phyloP scores from a whole-genome alignment of 805 yeast species.

The Saccharomyces eubayanus region DNA sequence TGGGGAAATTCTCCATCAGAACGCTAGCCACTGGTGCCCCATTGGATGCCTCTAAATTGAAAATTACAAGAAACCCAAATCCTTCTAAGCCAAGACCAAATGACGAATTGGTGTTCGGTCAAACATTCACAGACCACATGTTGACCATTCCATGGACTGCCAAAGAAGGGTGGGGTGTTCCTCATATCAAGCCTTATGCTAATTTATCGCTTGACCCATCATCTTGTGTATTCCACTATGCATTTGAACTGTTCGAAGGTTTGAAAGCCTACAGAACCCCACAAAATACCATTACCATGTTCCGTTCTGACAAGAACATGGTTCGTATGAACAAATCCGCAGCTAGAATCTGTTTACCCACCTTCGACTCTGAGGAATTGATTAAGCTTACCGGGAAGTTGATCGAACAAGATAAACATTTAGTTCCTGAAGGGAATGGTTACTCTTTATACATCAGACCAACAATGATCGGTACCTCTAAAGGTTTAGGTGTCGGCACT shows the following conservation, averaged over 20 bases:
- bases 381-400: conserved; percentile 68
- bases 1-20: conserved; percentile 6
- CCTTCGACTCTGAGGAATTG: conserved; percentile 71
- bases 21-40: conserved; percentile 30
- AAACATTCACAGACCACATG: conserved; percentile 81
- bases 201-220: conserved; percentile 76
- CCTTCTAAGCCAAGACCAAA: conserved; percentile 54
- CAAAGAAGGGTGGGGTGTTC: conserved; percentile 77
- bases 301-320: conserved; percentile 91
- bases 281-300: conserved; percentile 64
- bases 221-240: conserved; percentile 85
- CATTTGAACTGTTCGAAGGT: conserved; percentile 93
- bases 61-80: conserved; percentile 36
- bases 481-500: conserved; percentile 75
- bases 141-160: conserved; percentile 76
- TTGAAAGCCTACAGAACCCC: conserved; percentile 76
- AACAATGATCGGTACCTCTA: conserved; percentile 87
- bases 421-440: conserved; percentile 81
- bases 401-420: conserved; percentile 61
- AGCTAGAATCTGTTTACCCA: conserved; percentile 80
- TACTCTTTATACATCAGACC: conserved; percentile 92
- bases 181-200: conserved; percentile 80
- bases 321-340: conserved; percentile 83
- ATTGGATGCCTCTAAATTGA: conserved; percentile 48
- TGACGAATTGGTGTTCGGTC: conserved; percentile 61